Evolutionary conservation across 257 asterid genomes (phyloP), one percentile per base, ranked within the genome.

Genomic region (Capsicum rhomboideum): DNA sequence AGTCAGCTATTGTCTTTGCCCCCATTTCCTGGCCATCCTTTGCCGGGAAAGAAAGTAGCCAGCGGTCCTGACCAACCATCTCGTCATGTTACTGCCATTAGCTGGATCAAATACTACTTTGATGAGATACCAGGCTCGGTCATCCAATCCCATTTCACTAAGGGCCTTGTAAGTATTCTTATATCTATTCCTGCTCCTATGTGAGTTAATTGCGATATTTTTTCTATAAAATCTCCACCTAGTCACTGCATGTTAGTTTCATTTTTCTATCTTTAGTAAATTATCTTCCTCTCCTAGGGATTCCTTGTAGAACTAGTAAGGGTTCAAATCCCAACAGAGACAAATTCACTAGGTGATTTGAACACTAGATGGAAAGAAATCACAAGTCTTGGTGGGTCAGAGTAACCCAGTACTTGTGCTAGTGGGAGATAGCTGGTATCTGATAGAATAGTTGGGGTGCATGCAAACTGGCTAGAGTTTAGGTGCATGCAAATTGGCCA

Each of bases 81-180:
- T 82, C 16, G 66, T 31, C 92, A 86, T 78, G 97, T 94, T 69
- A 93, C 99, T 40, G 98, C 98, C 71, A 89, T 96, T 85, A 94
- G 94, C 89, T 96, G 99, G 99, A 95, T 94, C 85, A 94, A 95
- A 86, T 96, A 96, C 88, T 96, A 93, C 92, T 93, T 96, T 42
- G 90, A 90, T 23, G 99, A 92, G 55, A 86, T 90, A 53, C 91
- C 90, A 83, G 96, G 93, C 53, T 89, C 90, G 21, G 86, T 84
- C 83, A 91, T 93, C 84, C 97, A 92, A 83, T 83, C 91, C 63
- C 97, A 92, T 88, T 96, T 96, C 87, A 92, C 90, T 82, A 91
- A 93, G 87, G 94, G 97, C 90, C 96, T 93, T 6, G 99, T 96
- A 8, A 78, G 95, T 91, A 6, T 68, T 66, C 46, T 12, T 63